These are phyloP conservation scores for Pleurozium schreberi DNA, from an alignment of 225 moss, liverwort and hornwort species.

Conservation along the genomic window DNA sequence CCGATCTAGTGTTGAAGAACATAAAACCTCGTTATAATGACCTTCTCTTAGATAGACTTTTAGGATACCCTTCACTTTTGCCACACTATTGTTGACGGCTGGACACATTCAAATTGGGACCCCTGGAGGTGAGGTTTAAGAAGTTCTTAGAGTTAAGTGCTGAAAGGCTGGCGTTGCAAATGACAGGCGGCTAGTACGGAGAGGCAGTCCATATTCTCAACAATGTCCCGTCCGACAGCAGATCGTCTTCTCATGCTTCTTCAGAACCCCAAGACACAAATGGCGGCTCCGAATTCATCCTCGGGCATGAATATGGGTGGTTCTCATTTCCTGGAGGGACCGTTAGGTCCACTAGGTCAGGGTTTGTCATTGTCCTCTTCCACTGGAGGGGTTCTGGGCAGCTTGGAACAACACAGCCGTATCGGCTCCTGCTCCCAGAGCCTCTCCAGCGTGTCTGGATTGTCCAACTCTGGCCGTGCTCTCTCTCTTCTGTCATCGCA, in stretches of 20 bases:
- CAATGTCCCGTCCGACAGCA: slow-evolving; percentile 34
- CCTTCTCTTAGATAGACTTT: background rate
- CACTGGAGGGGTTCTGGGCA: slow-evolving; percentile 46
- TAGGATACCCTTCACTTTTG: background rate
- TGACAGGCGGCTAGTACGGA: slow-evolving; percentile 47
- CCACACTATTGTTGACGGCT: background rate
- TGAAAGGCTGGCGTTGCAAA: background rate
- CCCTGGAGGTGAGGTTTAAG: background rate
- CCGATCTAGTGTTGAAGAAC: background rate
- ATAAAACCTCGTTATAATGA: background rate
- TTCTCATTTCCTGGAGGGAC: slow-evolving; percentile 59
- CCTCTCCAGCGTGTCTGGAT: slow-evolving; percentile 70
- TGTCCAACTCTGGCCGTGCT: slow-evolving; percentile 96
- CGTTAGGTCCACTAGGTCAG: slow-evolving; percentile 60
- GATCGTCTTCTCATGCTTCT: slow-evolving; percentile 69
- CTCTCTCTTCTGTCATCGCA: slow-evolving; percentile 99
- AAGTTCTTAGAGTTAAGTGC: background rate
- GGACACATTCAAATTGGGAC: background rate
- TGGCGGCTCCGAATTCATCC: slow-evolving; percentile 34
- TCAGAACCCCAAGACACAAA: slow-evolving; percentile 65
- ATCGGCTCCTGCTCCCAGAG: slow-evolving; percentile 41
- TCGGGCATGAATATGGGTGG: slow-evolving; percentile 38
- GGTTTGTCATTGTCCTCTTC: slow-evolving; percentile 78
- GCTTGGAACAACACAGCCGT: slow-evolving; percentile 27
- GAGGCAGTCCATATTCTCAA: slow-evolving; percentile 65